Conservation (phyloP, 2,329 filamentous ascomycete species). For the Fusarium dimerum region DNA sequence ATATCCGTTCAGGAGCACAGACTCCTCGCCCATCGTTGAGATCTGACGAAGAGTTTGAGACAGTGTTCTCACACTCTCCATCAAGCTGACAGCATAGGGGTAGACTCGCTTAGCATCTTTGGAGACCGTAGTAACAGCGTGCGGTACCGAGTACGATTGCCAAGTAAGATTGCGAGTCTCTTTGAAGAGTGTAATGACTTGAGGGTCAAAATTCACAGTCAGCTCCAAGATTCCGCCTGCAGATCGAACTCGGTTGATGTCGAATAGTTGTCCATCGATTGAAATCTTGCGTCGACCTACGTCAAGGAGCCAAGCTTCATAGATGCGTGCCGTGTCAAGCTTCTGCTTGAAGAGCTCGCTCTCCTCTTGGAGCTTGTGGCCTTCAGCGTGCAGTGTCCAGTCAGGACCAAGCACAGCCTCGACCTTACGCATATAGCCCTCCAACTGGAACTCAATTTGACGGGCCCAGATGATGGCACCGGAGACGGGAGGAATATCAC, state of each 20-base stretch:
- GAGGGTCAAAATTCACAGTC: slow-evolving; percentile 92
- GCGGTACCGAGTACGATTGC: slow-evolving; percentile 92
- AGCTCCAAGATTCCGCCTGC: slow-evolving; percentile 87
- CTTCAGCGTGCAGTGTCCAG: slow-evolving; percentile 92
- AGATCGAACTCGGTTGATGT: slow-evolving; percentile 84
- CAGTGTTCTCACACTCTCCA: slow-evolving; percentile 97
- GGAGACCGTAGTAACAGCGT: slow-evolving; percentile 91
- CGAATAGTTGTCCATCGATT: slow-evolving; percentile 89
- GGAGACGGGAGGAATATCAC: slow-evolving; percentile 92
- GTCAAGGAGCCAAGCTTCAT: slow-evolving; percentile 92
- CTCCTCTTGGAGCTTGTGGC: slow-evolving; percentile 89
- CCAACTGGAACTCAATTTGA: slow-evolving; percentile 93
- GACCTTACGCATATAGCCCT: slow-evolving; percentile 98
- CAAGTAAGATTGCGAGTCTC: slow-evolving; percentile 95
- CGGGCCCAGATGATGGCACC: slow-evolving; percentile 97
- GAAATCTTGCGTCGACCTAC: slow-evolving; percentile 86
- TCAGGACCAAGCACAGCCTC: slow-evolving; percentile 94
- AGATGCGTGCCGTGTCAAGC: slow-evolving; percentile 89
- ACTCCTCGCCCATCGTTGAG: slow-evolving; percentile 80
- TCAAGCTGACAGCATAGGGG: slow-evolving; percentile 94
- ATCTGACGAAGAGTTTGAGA: slow-evolving; percentile 87
- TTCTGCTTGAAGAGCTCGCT: slow-evolving; percentile 95
- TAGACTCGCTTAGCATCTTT: slow-evolving; percentile 99
- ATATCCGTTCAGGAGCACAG: slow-evolving; percentile 86
- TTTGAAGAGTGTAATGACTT: slow-evolving; percentile 97